Evolutionary conservation across 1,139 yeast genomes (phyloP).

Genomic region (Pneumocystis jirovecii): DNA sequence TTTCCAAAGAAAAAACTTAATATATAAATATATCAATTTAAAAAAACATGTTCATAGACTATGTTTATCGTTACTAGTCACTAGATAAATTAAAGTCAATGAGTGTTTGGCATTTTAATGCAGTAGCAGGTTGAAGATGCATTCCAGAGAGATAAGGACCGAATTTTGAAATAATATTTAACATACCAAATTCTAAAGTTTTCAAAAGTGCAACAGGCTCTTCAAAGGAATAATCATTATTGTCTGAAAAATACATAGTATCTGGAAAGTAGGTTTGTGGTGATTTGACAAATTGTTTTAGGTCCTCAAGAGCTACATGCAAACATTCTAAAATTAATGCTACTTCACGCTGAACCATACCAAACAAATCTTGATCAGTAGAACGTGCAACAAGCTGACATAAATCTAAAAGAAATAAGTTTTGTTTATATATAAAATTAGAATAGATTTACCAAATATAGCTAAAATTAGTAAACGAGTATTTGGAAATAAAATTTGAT

Average conservation of each 20-base stretch:
- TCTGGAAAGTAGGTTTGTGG: conserved; percentile 28
- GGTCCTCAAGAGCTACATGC: conserved; percentile 18
- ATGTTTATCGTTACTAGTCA: not conserved
- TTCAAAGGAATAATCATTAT: conserved; percentile 4
- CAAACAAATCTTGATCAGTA: conserved; percentile 25
- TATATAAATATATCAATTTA: not conserved
- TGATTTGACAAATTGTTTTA: conserved; percentile 18
- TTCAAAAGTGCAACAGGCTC: conserved; percentile 14
- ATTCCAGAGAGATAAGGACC: conserved; percentile 18
- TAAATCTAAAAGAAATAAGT: conserved; percentile 14
- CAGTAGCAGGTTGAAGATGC: conserved; percentile 8
- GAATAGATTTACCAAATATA: conserved; percentile 11
- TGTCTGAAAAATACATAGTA: conserved; percentile 11
- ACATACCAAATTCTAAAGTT: conserved; percentile 19
- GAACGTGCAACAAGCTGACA: conserved; percentile 21
- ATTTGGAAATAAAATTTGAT: conserved; percentile 19
- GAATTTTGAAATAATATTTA: conserved; percentile 19
- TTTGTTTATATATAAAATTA: not conserved
- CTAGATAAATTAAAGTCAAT: not conserved
- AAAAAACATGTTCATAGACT: not conserved
- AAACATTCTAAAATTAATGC: conserved; percentile 22
- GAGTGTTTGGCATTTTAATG: not conserved
- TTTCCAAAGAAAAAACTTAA: conserved; percentile 29
- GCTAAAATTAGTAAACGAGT: conserved; percentile 20
- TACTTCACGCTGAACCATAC: conserved; percentile 28